Evolutionary conservation across 1,284 basidiomycete species (phyloP).

Genomic region (Tremellales sp.): DNA sequence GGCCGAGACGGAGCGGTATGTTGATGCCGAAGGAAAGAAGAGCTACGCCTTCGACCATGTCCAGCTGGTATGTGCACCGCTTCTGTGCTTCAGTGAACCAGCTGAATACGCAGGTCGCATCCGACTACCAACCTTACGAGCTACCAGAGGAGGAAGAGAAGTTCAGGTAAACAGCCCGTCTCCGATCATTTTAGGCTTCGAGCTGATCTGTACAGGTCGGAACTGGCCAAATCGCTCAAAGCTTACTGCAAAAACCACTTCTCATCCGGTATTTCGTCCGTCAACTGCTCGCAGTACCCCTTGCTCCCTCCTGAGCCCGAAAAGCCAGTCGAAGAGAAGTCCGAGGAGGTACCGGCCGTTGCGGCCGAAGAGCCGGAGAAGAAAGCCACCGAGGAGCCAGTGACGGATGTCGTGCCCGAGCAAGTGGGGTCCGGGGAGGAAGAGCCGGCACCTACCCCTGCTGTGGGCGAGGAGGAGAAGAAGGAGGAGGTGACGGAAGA

Average conservation of each 20-base stretch:
- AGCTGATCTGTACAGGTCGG: slow-evolving; percentile 51
- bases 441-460: slow-evolving; percentile 31
- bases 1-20: slow-evolving; percentile 59
- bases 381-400: slow-evolving; percentile 8
- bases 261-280: slow-evolving; percentile 63
- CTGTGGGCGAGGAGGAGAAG: slow-evolving; percentile 8
- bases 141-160: slow-evolving; percentile 64
- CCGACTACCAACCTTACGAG: slow-evolving; percentile 62
- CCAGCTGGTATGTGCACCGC: slow-evolving; percentile 65
- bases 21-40: slow-evolving; percentile 71
- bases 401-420: slow-evolving; percentile 31
- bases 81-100: slow-evolving; percentile 4
- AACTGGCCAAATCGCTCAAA: slow-evolving; percentile 64
- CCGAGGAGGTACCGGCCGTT: not conserved
- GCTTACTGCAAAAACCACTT: slow-evolving; percentile 74
- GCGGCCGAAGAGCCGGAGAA: slow-evolving; percentile 2
- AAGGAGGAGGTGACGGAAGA: slow-evolving; percentile 30
- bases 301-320: slow-evolving; percentile 24
- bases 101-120: slow-evolving; percentile 60
- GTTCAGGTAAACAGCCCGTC: slow-evolving; percentile 58
- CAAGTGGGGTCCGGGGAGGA: slow-evolving; percentile 23
- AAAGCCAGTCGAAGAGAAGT: not conserved
- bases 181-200: not conserved
- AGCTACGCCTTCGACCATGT: slow-evolving; percentile 79
- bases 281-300: slow-evolving; percentile 54